Percentiles rank a stretch among this genome's conserved stretches.
Evolutionary conservation across 1,139 yeast genomes (phyloP).

Genomic region (Meyerozyma smithsonii): DNA sequence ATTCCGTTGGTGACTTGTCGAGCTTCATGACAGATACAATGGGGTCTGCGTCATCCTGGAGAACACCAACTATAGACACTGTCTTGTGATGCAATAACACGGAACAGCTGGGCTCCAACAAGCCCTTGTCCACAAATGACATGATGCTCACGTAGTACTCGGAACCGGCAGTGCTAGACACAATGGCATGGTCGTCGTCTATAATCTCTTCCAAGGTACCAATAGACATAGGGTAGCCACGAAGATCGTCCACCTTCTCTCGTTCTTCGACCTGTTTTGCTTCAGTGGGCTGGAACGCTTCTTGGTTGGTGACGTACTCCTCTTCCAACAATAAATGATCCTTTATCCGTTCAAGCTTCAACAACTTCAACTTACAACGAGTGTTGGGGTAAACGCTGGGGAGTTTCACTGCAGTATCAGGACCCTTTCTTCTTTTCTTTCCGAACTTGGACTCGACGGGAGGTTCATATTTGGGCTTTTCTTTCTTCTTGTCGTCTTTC

Average conservation of each 20-base stretch:
- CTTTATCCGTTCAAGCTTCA: conserved; percentile 93
- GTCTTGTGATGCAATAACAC: conserved; percentile 94
- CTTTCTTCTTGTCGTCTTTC: conserved; percentile 74
- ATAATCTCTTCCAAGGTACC: conserved; percentile 96
- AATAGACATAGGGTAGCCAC: conserved; percentile 96
- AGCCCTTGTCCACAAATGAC: conserved; percentile 96
- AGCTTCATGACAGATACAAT: conserved; percentile 97
- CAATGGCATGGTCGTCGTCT: conserved; percentile 98
- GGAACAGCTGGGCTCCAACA: conserved; percentile 97
- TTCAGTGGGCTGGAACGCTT: conserved; percentile 91
- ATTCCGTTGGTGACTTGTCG: conserved; percentile 95
- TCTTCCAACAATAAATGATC: conserved; percentile 94
- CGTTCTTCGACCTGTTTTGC: conserved; percentile 96
- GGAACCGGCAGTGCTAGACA: conserved; percentile 92
- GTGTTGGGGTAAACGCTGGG: conserved; percentile 91
- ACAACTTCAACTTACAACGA: conserved; percentile 83
- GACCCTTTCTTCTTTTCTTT: conserved; percentile 86
- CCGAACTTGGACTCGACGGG: conserved; percentile 95
- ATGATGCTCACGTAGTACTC: conserved; percentile 94
- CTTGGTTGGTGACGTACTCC: conserved; percentile 93
- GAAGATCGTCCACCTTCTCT: conserved; percentile 87
- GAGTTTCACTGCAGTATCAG: conserved; percentile 77
- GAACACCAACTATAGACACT: conserved; percentile 89
- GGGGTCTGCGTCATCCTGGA: conserved; percentile 96
- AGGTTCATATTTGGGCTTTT: conserved; percentile 94